phyloP scores from a whole-genome alignment of 1,139 yeast genomes.

The Suhomyces bribrorum region DNA sequence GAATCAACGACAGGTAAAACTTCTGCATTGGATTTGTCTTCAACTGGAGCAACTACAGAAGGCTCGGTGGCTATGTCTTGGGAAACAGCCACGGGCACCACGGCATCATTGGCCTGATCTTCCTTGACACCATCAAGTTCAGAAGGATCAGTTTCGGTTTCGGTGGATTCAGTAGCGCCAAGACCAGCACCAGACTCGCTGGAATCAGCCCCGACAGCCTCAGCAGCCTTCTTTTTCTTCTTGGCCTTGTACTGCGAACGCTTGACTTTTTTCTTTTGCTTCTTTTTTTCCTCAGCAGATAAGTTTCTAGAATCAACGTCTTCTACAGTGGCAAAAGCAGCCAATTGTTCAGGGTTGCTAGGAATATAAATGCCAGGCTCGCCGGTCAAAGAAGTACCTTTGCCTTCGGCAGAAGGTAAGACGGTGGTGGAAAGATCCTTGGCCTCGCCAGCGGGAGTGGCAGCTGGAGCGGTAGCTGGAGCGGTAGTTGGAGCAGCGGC shows the following conservation, averaged over 20 bases:
- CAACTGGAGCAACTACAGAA: conserved; percentile 10
- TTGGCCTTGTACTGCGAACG: conserved; percentile 48
- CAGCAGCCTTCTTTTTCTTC: conserved; percentile 31
- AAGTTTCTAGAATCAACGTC: conserved; percentile 43
- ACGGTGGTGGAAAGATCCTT: conserved; percentile 52
- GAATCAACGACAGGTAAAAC: conserved; percentile 16
- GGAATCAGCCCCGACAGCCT: conserved; percentile 13
- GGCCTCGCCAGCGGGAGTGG: conserved; percentile 46
- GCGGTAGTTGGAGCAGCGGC: neutral
- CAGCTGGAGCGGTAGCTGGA: neutral
- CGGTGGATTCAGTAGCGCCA: conserved; percentile 16
- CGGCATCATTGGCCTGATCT: conserved; percentile 6
- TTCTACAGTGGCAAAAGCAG: conserved; percentile 39
- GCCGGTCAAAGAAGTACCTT: conserved; percentile 49
- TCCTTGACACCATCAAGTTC: conserved; percentile 13
- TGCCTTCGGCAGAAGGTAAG: conserved; percentile 52
- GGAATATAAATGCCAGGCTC: conserved; percentile 59
- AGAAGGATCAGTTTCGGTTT: conserved; percentile 10
- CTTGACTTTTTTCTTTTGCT: conserved; percentile 51
- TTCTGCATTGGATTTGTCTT: conserved; percentile 12
- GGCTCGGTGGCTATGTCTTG: conserved; percentile 9
- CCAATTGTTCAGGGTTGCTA: conserved; percentile 38
- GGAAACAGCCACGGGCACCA: conserved; percentile 10
- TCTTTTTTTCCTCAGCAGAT: conserved; percentile 44
- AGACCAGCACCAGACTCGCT: conserved; percentile 12